Conservation (phyloP, 2,329 filamentous ascomycete species). For the Alternaria viburni region DNA sequence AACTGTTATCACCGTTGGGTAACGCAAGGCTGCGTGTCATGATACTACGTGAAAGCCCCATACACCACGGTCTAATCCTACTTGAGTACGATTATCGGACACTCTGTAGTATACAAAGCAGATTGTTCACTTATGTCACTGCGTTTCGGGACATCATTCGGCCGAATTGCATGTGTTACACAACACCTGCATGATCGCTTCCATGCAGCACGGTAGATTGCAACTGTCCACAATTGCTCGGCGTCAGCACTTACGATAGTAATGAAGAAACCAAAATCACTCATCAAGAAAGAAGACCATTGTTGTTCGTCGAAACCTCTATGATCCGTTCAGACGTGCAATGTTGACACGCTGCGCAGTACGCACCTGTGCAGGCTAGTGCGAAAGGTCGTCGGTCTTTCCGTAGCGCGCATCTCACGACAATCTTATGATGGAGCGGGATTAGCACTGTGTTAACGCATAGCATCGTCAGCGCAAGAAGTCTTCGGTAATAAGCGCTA, state of each 20-base stretch:
- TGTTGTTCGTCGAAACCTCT: not conserved
- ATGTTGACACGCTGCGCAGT: not conserved
- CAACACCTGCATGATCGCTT: not conserved
- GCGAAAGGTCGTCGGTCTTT: not conserved
- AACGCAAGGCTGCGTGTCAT: not conserved
- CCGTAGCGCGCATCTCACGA: not conserved
- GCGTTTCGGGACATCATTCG: not conserved
- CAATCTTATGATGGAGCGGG: not conserved
- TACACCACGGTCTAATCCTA: not conserved
- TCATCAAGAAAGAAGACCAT: not conserved
- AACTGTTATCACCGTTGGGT: not conserved
- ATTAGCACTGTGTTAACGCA: not conserved
- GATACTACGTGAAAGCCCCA: not conserved
- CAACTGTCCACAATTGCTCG: not conserved
- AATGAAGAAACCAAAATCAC: not conserved
- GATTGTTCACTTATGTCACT: not conserved
- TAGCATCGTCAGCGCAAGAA: not conserved
- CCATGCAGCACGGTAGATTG: not conserved
- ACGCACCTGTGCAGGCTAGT: not conserved
- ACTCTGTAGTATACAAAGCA: not conserved
- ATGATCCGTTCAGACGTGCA: not conserved
- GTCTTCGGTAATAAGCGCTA: conserved; percentile 4
- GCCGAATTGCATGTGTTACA: not conserved
- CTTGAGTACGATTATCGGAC: not conserved
- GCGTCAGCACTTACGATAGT: not conserved